A percentile compares a stretch with the other conserved stretches of the same genome.
These are phyloP conservation scores for Colletotrichum chlorophyti DNA, from an alignment of 2,329 filamentous ascomycete species.

Conservation along the genomic window DNA sequence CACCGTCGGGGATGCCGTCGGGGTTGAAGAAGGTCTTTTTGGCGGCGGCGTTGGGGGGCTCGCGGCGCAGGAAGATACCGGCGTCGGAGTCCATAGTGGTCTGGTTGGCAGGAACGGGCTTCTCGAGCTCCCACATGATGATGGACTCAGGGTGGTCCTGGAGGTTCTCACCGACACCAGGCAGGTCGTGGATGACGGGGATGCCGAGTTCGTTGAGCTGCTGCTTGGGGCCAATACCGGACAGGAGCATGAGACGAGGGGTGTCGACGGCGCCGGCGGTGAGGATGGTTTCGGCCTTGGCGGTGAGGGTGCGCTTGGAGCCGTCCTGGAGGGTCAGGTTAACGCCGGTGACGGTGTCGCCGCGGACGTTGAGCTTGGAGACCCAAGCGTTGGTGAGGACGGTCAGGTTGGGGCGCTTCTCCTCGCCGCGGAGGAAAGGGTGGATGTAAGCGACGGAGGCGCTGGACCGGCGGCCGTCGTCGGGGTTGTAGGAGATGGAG, in stretches of 20 bases:
- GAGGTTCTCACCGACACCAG: conserved; percentile 67
- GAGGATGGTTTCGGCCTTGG: conserved; percentile 72
- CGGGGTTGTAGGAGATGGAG: conserved; percentile 89
- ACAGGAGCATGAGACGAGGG: conserved; percentile 68
- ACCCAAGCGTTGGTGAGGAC: conserved; percentile 90
- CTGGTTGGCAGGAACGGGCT: conserved; percentile 74
- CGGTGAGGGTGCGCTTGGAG: conserved; percentile 60
- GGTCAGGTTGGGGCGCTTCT: conserved; percentile 83
- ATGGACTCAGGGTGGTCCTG: conserved; percentile 65
- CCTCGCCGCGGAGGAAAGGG: conserved; percentile 83
- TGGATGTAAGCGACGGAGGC: conserved; percentile 93
- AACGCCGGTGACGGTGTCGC: conserved; percentile 75
- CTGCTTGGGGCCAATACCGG: conserved; percentile 61
- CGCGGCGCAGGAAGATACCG: conserved; percentile 84
- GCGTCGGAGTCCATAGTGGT: conserved; percentile 93
- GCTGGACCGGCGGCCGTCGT: conserved; percentile 82
- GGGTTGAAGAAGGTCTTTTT: conserved; percentile 56
- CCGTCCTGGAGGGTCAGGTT: conserved; percentile 67
- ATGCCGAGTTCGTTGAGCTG: conserved; percentile 62
- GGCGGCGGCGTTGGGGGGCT: conserved; percentile 71
- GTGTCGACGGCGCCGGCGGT: conserved; percentile 84
- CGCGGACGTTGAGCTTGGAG: conserved; percentile 76
- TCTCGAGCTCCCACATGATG: conserved; percentile 79
- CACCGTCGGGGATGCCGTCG: conserved; percentile 65
- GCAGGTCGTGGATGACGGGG: conserved; percentile 61